phyloP scores from a whole-genome alignment of 2,329 filamentous ascomycete genomes.

The Fusarium cicatricum region DNA sequence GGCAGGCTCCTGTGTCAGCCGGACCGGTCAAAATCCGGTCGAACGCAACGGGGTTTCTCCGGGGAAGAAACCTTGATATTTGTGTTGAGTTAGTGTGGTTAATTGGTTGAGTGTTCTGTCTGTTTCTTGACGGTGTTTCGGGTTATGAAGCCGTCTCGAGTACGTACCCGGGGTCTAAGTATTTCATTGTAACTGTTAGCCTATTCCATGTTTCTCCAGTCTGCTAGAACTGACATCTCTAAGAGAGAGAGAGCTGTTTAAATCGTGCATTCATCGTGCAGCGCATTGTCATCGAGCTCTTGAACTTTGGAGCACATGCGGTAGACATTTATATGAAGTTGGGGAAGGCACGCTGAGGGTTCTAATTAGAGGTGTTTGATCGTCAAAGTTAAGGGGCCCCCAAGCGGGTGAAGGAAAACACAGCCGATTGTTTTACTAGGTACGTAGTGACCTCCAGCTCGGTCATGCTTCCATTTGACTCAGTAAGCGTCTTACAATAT shows the following conservation, averaged over 20 bases:
- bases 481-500: no score
- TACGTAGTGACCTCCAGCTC: no score
- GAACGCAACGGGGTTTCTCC: neutral
- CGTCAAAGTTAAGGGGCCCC: constrained; percentile 35
- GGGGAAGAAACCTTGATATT: constrained; percentile 4
- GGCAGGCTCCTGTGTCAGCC: neutral
- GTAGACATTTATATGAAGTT: neutral
- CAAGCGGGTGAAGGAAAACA: no score
- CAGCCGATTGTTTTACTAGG: no score
- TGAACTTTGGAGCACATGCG: neutral
- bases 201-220: constrained; percentile 27
- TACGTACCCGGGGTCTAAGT: no score
- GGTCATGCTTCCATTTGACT: no score
- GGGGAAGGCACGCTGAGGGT: constrained; percentile 25
- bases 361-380: constrained; percentile 31
- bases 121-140: constrained; percentile 5
- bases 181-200: constrained; percentile 4
- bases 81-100: neutral
- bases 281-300: neutral
- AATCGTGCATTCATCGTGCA: constrained; percentile 1
- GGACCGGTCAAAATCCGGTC: constrained; percentile 5
- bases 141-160: constrained; percentile 15
- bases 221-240: constrained; percentile 32
- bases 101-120: no score
- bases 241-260: constrained; percentile 8